phyloP scores from a whole-genome alignment of 1,284 basidiomycete species.

The Bjerkandera adusta region DNA sequence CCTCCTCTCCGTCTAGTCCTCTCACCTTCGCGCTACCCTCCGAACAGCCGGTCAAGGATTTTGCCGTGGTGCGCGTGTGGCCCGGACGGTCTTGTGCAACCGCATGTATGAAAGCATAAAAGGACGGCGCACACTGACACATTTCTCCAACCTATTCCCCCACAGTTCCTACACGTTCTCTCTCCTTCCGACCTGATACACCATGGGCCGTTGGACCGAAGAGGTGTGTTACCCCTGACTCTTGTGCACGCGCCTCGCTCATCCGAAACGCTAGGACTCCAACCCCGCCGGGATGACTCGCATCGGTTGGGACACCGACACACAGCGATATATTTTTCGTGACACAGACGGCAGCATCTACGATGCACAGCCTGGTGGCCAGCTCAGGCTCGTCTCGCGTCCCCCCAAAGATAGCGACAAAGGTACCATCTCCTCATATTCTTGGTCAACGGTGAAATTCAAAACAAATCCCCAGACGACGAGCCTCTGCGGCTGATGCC shows the following conservation, averaged over 20 bases:
- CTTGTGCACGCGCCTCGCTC: background rate
- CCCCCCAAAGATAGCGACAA: background rate
- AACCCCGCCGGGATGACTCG: conserved; percentile 47
- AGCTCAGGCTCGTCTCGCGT: conserved; percentile 6
- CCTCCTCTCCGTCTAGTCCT: no score
- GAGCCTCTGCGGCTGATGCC: conserved; percentile 14
- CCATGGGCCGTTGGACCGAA: conserved; percentile 15
- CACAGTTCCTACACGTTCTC: background rate
- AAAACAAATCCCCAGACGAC: conserved; percentile 6
- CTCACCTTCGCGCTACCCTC: background rate
- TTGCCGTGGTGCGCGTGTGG: background rate
- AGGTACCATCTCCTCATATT: background rate
- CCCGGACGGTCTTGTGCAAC: background rate
- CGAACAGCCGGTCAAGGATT: background rate
- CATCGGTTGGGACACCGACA: conserved; percentile 53
- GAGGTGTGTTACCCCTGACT: conserved; percentile 7
- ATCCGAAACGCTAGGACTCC: background rate
- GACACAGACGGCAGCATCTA: conserved; percentile 45
- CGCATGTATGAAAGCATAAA: conserved; percentile 3
- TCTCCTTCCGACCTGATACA: background rate
- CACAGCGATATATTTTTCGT: conserved; percentile 45
- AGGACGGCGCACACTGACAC: no score
- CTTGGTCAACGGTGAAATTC: background rate
- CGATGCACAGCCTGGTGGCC: conserved; percentile 38
- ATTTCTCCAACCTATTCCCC: no score